Evolutionary conservation across 768 basidiomycete genomes (phyloP).

Genomic region (Kwoniella mangroviensis): DNA sequence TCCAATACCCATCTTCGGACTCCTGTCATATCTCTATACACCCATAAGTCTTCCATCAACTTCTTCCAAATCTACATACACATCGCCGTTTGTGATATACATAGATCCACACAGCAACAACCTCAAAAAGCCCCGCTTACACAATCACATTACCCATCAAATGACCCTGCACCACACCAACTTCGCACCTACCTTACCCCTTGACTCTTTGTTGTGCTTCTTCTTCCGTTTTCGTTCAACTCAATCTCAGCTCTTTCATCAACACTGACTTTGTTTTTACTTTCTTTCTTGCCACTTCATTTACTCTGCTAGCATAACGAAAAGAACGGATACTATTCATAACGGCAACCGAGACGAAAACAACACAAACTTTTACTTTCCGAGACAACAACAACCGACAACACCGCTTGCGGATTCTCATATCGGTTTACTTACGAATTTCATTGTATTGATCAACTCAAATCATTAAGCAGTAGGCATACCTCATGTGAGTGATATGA

Average conservation of each 20-base stretch:
- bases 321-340: not conserved
- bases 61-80: not conserved
- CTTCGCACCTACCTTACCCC: constrained; percentile 7
- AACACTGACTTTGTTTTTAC: not conserved
- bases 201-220: constrained; percentile 7
- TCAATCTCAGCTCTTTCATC: not conserved
- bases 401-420: constrained; percentile 13
- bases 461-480: not conserved
- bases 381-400: not conserved
- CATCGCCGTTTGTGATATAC: not conserved
- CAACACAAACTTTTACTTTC: not conserved
- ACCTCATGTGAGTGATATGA: not conserved
- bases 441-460: not conserved
- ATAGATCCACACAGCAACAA: not conserved
- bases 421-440: not conserved
- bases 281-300: not conserved
- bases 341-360: not conserved
- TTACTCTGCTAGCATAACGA: not conserved
- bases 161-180: not conserved
- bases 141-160: not conserved
- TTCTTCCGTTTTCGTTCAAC: not conserved
- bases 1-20: too few species aligned
- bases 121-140: not conserved
- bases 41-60: not conserved
- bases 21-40: too few species aligned